Conservation (phyloP, 306 rosid species). For the Phaseolus lunatus region DNA sequence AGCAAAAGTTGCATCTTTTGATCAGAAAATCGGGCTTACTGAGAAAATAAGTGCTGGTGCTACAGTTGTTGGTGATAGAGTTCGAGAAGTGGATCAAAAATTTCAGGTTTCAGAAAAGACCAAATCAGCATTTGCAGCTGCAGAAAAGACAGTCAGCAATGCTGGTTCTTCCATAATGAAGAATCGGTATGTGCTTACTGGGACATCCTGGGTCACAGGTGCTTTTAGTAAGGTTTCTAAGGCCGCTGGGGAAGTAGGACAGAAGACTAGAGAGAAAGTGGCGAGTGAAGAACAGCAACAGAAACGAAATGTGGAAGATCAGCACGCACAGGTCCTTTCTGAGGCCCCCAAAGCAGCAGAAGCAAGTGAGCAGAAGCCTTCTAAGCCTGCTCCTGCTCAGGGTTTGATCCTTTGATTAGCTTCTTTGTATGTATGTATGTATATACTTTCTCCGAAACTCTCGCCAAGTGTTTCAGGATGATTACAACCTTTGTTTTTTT, state of each 20-base stretch:
- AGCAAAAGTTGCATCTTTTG: slow-evolving; percentile 81
- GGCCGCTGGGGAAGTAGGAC: slow-evolving; percentile 95
- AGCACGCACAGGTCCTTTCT: slow-evolving; percentile 61
- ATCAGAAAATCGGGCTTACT: slow-evolving; percentile 83
- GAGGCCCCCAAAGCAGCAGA: slow-evolving; percentile 75
- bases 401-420: slow-evolving; percentile 83
- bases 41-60: slow-evolving; percentile 92
- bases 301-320: slow-evolving; percentile 65
- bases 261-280: slow-evolving; percentile 83
- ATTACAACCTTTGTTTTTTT: slow-evolving; percentile 39
- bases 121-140: slow-evolving; percentile 89
- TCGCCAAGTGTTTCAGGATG: slow-evolving; percentile 44
- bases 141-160: slow-evolving; percentile 83
- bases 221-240: slow-evolving; percentile 83
- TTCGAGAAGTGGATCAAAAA: slow-evolving; percentile 92
- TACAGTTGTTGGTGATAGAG: slow-evolving; percentile 74
- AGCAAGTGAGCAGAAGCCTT: slow-evolving; percentile 58
- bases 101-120: slow-evolving; percentile 97
- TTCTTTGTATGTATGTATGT: slow-evolving; percentile 60
- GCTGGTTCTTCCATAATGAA: slow-evolving; percentile 98
- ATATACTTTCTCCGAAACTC: slow-evolving; percentile 43
- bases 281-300: slow-evolving; percentile 69
- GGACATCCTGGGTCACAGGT: slow-evolving; percentile 88
- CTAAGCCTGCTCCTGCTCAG: slow-evolving; percentile 80
- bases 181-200: slow-evolving; percentile 77